phyloP scores from a whole-genome alignment of 441 rosid species.

The Croton laevigatus region DNA sequence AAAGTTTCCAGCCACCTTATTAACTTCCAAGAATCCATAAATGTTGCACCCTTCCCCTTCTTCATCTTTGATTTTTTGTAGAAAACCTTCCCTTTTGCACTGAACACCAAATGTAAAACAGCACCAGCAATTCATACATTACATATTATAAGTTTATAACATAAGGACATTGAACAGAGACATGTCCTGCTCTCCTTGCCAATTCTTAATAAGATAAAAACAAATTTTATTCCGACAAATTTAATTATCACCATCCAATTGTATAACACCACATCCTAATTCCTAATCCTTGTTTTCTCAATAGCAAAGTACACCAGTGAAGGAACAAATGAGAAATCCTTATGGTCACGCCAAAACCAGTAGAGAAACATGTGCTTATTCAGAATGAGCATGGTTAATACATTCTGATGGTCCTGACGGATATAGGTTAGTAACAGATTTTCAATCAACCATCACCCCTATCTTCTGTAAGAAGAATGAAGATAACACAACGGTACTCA shows the following conservation, averaged over 20 bases:
- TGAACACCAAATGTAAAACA: constrained; percentile 21
- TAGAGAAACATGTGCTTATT: neutral
- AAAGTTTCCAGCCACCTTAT: constrained; percentile 95
- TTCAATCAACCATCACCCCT: neutral
- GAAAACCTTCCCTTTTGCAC: constrained; percentile 96
- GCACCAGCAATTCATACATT: neutral
- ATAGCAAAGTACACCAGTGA: neutral
- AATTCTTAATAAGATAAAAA: neutral
- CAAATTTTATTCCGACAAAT: neutral
- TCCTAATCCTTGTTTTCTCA: constrained; percentile 1
- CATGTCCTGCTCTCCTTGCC: neutral
- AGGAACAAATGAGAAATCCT: neutral
- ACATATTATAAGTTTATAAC: too few species aligned
- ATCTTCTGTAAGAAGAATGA: neutral
- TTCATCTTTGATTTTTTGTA: constrained; percentile 86
- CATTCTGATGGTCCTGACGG: neutral
- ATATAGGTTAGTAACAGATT: neutral
- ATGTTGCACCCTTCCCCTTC: constrained; percentile 97
- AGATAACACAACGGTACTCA: neutral
- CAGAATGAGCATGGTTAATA: neutral
- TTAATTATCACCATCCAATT: neutral
- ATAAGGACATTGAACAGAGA: neutral
- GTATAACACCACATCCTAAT: neutral
- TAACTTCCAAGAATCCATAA: constrained; percentile 89
- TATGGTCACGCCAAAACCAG: neutral